phyloP scores from a whole-genome alignment of 306 rosid species.

The Castanea sativa region DNA sequence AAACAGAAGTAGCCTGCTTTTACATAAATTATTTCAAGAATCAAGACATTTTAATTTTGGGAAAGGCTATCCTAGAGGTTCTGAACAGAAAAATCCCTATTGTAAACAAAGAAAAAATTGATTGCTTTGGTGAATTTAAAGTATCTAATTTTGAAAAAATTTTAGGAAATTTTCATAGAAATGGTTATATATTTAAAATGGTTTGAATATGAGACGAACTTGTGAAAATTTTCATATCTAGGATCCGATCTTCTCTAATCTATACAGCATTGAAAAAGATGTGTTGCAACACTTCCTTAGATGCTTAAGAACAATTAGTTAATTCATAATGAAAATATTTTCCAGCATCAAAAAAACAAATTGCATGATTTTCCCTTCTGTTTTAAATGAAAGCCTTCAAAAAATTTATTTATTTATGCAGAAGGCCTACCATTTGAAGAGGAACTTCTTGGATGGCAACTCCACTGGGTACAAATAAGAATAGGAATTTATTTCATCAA shows the following conservation, averaged over 20 bases:
- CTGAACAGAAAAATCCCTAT: neutral
- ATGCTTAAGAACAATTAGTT: neutral
- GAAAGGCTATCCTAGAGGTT: neutral
- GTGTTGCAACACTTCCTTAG: neutral
- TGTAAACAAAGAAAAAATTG: neutral
- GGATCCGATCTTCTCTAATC: neutral
- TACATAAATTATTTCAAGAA: neutral
- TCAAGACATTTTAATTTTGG: neutral
- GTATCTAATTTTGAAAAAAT: neutral
- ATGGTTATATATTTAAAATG: neutral
- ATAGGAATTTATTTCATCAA: constrained; percentile 76
- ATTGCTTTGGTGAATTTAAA: neutral
- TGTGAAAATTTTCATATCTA: neutral
- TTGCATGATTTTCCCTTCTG: neutral
- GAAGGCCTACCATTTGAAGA: constrained; percentile 73
- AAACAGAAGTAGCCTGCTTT: neutral
- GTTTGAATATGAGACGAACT: neutral
- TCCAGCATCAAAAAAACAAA: neutral
- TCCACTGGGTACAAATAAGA: constrained; percentile 78
- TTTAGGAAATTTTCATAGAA: neutral
- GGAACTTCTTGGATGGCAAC: constrained; percentile 61
- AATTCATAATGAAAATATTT: neutral
- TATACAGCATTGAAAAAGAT: neutral
- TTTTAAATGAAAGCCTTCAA: neutral
- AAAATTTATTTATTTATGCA: neutral